Evolutionary conservation across 83 land plant species (phyloP), one percentile per base, ranked within the genome.

Genomic region (Picea mariana): DNA sequence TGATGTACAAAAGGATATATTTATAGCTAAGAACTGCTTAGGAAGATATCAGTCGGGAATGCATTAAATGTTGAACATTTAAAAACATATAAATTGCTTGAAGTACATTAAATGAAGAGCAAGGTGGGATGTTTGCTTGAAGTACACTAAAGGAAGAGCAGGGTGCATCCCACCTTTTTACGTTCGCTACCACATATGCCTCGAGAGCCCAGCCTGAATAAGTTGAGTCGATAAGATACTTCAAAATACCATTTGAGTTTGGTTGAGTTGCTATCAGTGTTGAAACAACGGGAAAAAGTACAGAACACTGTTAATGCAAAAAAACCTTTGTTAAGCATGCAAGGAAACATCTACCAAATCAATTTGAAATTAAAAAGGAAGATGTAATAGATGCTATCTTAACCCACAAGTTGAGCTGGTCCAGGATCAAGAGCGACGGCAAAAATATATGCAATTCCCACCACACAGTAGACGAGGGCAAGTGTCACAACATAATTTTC

Each of bases 131-230:
- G 38, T 34, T 55, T 55, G 15, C 15, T 55, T 55, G 59, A 55
- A 55, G 16, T 55, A 13, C 59, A 55, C 59, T 0, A 55, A 55
- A 55, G 13, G 16, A 55, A 55, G 59, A 55, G 59, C 16, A 55
- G 59, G 65, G 34, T 49, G 31, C 38, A 77, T 27, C 86, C 69
- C n/a, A 98, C 99, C 92, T 90, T 80, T 91, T 86, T 73, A 94
- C 97, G 87, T 96, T 96, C 64, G 97, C 87, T 79, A 98, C 85
- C 24, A 96, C 92, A 87, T 91, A 98, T 66, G 99, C 99, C 89
- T 98, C 93, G 23, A 96, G 85, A 77, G 96, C 99, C 93, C 93
- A 98, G 49, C 87, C 83, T 9, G 99, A 83, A 80, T 96, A 98
- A 83, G 92, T 93, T n/a, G 87, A 26, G 47, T 91, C 62, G 6